Evolutionary conservation across 306 rosid species (phyloP), one percentile per base, ranked within the genome.

Genomic region (Argentina anserina): DNA sequence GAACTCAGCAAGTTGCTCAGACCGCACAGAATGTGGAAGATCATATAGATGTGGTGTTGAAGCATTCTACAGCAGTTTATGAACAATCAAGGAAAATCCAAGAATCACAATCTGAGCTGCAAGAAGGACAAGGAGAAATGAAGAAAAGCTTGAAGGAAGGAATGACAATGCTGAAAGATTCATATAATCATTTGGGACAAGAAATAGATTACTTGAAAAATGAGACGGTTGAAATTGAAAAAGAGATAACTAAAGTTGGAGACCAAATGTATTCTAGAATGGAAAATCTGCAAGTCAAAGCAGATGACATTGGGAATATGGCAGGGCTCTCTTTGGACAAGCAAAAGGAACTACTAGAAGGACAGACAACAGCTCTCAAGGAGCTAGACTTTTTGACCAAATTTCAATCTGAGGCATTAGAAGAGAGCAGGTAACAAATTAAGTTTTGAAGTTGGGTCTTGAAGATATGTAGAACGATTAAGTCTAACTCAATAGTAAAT

Each of bases 271-370:
- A 88, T 12, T 36, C 39, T 55, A 77, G 76, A 83, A 87, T 93
- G 97, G 75, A 46, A 28, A 74, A 14, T 71, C 58, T 90, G 60
- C 90, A 93, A 76, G 81, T 69, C 76, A 90, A 85, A 76, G 87
- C 97, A 17, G 94, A 89, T 61, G 92, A 85, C 60, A 89, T 93
- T 67, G 87, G 84, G n/a, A 80, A 82, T 75, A 69, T 89, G 81
- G 88, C 94, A 4, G 97, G 87, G 59, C 43, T 77, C 43, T 93
- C 98, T 1, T 82, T 90, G 55, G 88, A 87, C 70, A 93, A 93
- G 71, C 98, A 93, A 36, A 90, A 87, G 14, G 76, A 79, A 39
- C 97, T 90, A 73, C 75, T 90, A 52, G 84, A 87, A 42, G 96
- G 92, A 13, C 98, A 93, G 77, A 84, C 90, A 33, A 78, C 74